These are phyloP conservation scores for Solanum chiquidenum DNA, from an alignment of 257 asterid species.

Conservation along the genomic window DNA sequence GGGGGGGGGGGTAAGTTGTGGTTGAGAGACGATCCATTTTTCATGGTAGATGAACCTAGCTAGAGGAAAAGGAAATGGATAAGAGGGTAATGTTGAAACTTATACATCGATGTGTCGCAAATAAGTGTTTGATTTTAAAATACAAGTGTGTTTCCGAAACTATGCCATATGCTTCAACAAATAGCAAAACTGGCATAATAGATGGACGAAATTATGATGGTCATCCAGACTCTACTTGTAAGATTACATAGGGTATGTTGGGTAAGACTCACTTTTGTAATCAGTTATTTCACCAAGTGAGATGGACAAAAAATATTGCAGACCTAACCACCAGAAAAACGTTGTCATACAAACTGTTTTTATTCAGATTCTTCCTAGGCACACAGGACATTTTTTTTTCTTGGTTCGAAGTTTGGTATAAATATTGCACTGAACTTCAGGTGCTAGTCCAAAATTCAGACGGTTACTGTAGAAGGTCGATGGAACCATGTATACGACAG, in stretches of 20 bases:
- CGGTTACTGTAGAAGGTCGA: background rate
- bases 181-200: background rate
- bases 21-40: background rate
- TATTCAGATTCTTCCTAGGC: background rate
- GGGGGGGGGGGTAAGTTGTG: background rate
- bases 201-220: background rate
- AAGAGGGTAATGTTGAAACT: background rate
- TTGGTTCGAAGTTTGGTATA: background rate
- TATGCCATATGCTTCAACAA: background rate
- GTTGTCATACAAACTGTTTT: background rate
- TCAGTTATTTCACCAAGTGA: too few species aligned
- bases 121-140: background rate
- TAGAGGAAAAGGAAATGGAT: background rate
- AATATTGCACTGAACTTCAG: background rate
- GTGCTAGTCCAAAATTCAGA: background rate
- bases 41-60: background rate
- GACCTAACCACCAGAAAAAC: too few species aligned
- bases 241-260: too few species aligned
- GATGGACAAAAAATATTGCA: too few species aligned
- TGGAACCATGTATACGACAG: background rate
- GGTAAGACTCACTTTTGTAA: background rate
- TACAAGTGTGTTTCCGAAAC: background rate
- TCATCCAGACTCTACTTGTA: background rate
- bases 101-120: too few species aligned
- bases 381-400: background rate